A percentile compares a stretch with the other conserved stretches of the same genome.
Conservation (phyloP, 2,329 filamentous ascomycete species). For the Epichloe sp. region DNA sequence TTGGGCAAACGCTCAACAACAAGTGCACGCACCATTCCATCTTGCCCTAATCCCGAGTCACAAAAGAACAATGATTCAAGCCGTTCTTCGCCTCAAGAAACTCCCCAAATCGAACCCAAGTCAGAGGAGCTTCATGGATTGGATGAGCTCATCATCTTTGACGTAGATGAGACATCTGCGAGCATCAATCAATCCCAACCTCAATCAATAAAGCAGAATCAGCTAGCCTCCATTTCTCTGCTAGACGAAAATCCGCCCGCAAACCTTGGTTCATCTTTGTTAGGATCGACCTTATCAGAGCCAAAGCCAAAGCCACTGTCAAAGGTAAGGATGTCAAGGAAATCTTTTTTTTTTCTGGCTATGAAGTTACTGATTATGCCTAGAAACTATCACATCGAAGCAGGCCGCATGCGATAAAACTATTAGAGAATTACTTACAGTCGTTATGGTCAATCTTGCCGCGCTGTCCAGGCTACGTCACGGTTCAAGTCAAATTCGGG, state of each 20-base stretch:
- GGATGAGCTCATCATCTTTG: background rate
- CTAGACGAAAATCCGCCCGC: background rate
- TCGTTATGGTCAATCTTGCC: conserved; percentile 11
- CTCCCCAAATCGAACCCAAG: background rate
- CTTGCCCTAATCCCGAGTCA: background rate
- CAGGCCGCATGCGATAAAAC: conserved; percentile 7
- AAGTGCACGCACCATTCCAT: background rate
- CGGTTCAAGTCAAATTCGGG: conserved; percentile 15
- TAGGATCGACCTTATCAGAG: background rate
- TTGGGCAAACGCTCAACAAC: background rate
- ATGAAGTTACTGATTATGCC: background rate
- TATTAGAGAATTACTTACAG: conserved; percentile 6
- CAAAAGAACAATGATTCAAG: background rate
- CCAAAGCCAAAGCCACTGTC: background rate
- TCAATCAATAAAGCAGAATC: background rate
- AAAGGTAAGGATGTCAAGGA: background rate
- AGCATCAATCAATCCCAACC: background rate
- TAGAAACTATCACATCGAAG: background rate
- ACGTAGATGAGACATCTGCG: background rate
- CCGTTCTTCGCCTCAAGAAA: conserved; percentile 2
- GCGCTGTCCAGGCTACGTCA: conserved; percentile 13
- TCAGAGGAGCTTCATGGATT: background rate
- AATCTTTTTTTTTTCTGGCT: background rate
- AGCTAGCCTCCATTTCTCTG: background rate
- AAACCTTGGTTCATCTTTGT: background rate